These are phyloP conservation scores for Epichloe elymi DNA, from an alignment of 2,329 filamentous ascomycete genomes.

Conservation along the genomic window DNA sequence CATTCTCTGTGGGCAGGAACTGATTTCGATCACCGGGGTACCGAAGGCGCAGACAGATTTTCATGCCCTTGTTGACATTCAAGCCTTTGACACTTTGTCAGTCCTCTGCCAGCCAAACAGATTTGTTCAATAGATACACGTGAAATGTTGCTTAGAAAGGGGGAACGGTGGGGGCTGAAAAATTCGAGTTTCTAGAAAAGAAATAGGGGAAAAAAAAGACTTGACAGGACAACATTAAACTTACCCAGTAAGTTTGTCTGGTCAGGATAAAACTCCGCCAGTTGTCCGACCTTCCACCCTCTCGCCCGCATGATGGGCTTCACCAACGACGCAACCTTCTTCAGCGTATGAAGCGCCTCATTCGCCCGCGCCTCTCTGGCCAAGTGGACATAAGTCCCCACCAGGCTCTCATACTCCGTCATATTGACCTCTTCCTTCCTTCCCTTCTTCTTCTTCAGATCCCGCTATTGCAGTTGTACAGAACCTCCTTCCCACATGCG, in stretches of 20 bases:
- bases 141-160: not conserved
- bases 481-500: no score
- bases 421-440: conserved; percentile 2
- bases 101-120: not conserved
- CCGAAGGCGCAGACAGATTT: conserved; percentile 72
- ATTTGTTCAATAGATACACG: not conserved
- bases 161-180: no score
- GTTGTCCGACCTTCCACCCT: conserved; percentile 62
- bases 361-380: conserved; percentile 30
- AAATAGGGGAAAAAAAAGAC: not conserved
- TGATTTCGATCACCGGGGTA: conserved; percentile 60
- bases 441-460: no score
- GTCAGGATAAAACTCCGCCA: conserved; percentile 76
- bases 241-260: conserved; percentile 59
- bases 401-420: conserved; percentile 24
- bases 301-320: conserved; percentile 91
- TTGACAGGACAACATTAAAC: conserved; percentile 5
- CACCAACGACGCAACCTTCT: conserved; percentile 73
- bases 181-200: no score
- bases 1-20: conserved; percentile 68
- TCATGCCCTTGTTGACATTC: conserved; percentile 63
- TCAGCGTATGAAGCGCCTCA: conserved; percentile 49
- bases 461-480: no score
- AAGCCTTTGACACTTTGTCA: conserved; percentile 34
- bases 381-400: conserved; percentile 37